Base-by-base conservation (phyloP, 768 basidiomycete genomes). In the Neoboletus subvelutipes region DNA sequence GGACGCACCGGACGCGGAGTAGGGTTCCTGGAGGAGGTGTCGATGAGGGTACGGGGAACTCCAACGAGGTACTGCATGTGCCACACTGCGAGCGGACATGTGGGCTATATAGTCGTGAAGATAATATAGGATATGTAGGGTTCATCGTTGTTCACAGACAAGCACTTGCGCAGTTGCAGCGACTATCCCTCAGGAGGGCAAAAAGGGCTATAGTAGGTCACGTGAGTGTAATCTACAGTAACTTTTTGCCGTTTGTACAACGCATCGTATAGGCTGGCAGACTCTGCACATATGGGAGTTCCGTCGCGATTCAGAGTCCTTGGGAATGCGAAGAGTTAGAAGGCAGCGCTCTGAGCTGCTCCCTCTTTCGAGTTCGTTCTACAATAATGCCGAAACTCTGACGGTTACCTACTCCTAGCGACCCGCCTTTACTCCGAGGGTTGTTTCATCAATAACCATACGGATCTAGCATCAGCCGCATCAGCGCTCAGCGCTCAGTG, bases 1-100 rank as follows among this genome's bases (percentile, higher is more conserved):
- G 75, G 67, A 79, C 89, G 71, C 92, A 95, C 55, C 82, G 82
- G 54, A 94, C 73, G 57, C 80, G 80, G 10, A 93, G 81, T 5
- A 86, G 64, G 0, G 84, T 80, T 40, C 83, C 78, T 20, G 80
- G 73, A 18, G 79, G 71, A n/a, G 85, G 86, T 13, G 73, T 67
- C 0, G 87, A 82, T 0, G 69, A 74, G 0, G 88, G 91, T 5
- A 86, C 77, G 0, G 84, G 80, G 62, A 91, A 92, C 68, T 92
- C 90, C 18, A 92, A 72, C 2, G 73, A 72, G 2, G 73, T 59
- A 18, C 72, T 75, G 67, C 90, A 92, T 45, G 73, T 65, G 9
- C 77, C 74, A 68, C 90, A 92, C 41, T 76, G 78, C 1, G 88
- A 83, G 15, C 77, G 75, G 57, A 90, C 81, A 56, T 90, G 88